A percentile compares a stretch with the other conserved stretches of the same genome.
These are phyloP conservation scores for Hypoxylon sp. DNA, from an alignment of 2,329 filamentous ascomycete species.

Conservation along the genomic window DNA sequence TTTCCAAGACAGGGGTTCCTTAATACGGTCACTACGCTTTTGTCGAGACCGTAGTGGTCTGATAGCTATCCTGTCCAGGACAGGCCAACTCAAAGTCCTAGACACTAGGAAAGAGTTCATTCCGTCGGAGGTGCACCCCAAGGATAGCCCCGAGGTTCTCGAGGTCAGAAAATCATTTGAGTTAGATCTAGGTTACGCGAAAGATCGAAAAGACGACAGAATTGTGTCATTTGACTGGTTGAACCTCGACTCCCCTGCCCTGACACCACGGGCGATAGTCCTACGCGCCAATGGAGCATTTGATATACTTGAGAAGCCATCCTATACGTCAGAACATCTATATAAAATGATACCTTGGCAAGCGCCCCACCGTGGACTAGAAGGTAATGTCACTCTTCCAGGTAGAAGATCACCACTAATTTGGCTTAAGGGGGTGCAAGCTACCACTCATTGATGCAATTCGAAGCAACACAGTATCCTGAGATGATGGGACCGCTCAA, in stretches of 20 bases:
- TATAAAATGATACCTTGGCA: constrained; percentile 75
- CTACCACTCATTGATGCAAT: constrained; percentile 71
- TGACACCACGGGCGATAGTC: constrained; percentile 72
- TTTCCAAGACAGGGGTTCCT: constrained; percentile 70
- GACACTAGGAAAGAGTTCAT: constrained; percentile 70
- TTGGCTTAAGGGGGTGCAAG: constrained; percentile 61
- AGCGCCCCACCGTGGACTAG: constrained; percentile 69
- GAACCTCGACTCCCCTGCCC: constrained; percentile 68
- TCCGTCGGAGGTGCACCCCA: constrained; percentile 58
- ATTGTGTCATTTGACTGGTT: constrained; percentile 80
- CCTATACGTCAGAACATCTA: constrained; percentile 70
- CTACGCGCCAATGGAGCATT: constrained; percentile 73
- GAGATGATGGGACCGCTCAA: constrained; percentile 70
- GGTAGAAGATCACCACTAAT: constrained; percentile 48
- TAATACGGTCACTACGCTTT: constrained; percentile 74
- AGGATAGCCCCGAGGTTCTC: constrained; percentile 71
- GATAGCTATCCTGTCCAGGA: constrained; percentile 73
- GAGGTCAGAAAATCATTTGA: constrained; percentile 73
- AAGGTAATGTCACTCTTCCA: constrained; percentile 59
- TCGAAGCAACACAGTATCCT: constrained; percentile 68
- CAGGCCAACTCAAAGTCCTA: constrained; percentile 74
- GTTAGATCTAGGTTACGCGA: constrained; percentile 72
- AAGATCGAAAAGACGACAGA: constrained; percentile 69
- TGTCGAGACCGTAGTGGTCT: constrained; percentile 74
- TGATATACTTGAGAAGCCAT: constrained; percentile 74